Conservation (phyloP, 73 alveolate genomes). For the Effrenium voratum region DNA sequence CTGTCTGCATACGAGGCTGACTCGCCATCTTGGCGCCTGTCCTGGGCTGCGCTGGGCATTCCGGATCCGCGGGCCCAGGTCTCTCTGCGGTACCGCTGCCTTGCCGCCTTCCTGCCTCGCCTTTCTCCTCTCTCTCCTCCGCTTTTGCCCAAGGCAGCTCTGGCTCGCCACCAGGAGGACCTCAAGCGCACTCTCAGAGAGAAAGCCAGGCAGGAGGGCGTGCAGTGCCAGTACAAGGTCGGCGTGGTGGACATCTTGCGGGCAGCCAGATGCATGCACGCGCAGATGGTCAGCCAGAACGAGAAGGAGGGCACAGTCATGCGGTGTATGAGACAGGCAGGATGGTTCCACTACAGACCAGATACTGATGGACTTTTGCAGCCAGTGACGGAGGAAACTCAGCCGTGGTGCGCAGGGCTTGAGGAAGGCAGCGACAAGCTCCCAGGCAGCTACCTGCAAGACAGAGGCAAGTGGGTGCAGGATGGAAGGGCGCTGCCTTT, state of each 20-base stretch:
- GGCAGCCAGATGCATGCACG: neutral
- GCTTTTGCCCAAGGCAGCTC: neutral
- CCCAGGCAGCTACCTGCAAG: no score
- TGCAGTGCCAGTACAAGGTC: neutral
- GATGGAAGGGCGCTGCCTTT: no score
- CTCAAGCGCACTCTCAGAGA: neutral
- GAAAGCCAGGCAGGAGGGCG: neutral
- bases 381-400: no score
- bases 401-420: no score
- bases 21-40: constrained; percentile 16
- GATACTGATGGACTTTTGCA: no score
- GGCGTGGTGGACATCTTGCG: neutral
- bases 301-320: neutral
- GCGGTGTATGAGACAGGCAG: no score
- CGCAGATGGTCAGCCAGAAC: neutral
- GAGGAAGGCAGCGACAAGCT: no score
- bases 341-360: no score
- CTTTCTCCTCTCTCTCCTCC: no score
- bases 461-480: no score
- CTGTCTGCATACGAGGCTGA: neutral
- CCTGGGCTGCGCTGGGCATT: neutral
- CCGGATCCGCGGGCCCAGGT: neutral
- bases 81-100: neutral
- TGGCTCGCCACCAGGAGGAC: neutral
- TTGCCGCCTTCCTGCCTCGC: neutral